These are phyloP conservation scores for Trichophaea hybrida DNA, from an alignment of 2,329 filamentous ascomycete species.

Conservation along the genomic window DNA sequence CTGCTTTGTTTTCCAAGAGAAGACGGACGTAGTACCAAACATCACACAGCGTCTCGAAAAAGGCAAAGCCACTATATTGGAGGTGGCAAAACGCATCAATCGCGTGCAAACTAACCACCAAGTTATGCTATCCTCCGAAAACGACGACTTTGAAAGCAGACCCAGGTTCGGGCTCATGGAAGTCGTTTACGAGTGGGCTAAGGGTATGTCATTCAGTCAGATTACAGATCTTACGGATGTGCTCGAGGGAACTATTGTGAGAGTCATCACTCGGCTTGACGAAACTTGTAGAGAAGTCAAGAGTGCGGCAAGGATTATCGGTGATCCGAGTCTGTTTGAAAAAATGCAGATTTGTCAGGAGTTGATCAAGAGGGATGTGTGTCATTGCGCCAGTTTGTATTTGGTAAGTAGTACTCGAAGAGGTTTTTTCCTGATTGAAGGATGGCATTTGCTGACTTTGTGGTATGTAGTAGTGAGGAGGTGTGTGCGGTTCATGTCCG, in stretches of 20 bases:
- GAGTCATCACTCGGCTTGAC: constrained; percentile 83
- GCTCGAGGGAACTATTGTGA: constrained; percentile 89
- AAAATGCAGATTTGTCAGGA: constrained; percentile 98
- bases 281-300: constrained; percentile 96
- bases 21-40: constrained; percentile 67
- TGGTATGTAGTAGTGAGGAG: too few species aligned
- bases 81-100: constrained; percentile 86
- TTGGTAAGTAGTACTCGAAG: constrained; percentile 6
- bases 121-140: constrained; percentile 76
- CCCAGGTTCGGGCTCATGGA: constrained; percentile 90
- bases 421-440: too few species aligned
- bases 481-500: too few species aligned
- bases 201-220: constrained; percentile 95
- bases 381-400: constrained; percentile 27
- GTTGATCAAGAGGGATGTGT: constrained; percentile 75
- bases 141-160: constrained; percentile 76
- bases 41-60: constrained; percentile 68
- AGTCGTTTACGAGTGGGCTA: constrained; percentile 96
- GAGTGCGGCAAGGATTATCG: constrained; percentile 88
- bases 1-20: constrained; percentile 94
- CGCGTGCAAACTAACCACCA: constrained; percentile 77
- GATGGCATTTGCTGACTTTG: too few species aligned
- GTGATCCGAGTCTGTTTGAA: constrained; percentile 77
- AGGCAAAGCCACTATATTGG: constrained; percentile 72
- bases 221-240: constrained; percentile 94